Percentiles rank a stretch among this genome's conserved stretches.
phyloP scores from a whole-genome alignment of 225 moss, liverwort and hornwort genomes.

The Pleurozium schreberi region DNA sequence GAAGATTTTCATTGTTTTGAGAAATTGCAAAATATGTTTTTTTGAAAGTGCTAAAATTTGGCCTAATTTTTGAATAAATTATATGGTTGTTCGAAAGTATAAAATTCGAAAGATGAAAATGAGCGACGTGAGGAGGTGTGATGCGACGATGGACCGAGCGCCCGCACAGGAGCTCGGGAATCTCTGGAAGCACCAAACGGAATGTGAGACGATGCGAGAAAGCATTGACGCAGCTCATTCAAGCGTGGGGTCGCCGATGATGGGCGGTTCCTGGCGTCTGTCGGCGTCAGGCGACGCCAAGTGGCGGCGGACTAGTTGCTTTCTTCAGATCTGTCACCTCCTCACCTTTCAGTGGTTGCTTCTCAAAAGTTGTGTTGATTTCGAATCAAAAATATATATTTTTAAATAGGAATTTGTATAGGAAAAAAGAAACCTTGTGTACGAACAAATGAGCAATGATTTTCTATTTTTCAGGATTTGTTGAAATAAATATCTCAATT shows the following conservation, averaged over 20 bases:
- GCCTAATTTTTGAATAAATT: not conserved
- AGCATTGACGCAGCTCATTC: not conserved
- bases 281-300: not conserved
- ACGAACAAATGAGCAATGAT: not conserved
- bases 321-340: too few species aligned
- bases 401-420: not conserved
- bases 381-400: too few species aligned
- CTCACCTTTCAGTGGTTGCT: too few species aligned
- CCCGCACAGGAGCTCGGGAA: not conserved
- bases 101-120: not conserved
- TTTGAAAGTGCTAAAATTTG: not conserved
- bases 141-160: not conserved
- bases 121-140: not conserved
- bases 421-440: not conserved
- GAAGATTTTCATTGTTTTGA: not conserved
- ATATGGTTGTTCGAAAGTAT: not conserved
- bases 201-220: not conserved
- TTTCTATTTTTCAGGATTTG: not conserved
- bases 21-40: accelerated
- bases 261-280: not conserved
- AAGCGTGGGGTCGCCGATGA: not conserved
- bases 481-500: not conserved
- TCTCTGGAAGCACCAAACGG: not conserved
- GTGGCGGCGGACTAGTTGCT: not conserved
- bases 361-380: too few species aligned